phyloP scores from a whole-genome alignment of 352 stramenopile species.

The Thalassiosira mediterranea region DNA sequence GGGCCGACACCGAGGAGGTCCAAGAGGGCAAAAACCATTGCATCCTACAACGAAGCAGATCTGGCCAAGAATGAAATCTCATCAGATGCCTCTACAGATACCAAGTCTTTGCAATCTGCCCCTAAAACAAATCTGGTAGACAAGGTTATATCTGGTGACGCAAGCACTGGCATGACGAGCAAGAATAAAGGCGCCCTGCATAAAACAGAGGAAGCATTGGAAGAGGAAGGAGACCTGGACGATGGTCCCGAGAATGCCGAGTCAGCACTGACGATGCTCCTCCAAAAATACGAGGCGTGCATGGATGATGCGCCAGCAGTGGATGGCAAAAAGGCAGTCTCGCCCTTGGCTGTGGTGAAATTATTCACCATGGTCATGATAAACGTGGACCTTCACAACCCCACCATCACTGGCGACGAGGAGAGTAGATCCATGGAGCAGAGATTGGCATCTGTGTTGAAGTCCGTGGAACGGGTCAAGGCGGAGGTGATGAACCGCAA shows the following conservation, averaged over 20 bases:
- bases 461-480: conserved; percentile 26
- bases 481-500: conserved; percentile 37
- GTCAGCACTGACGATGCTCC: conserved; percentile 17
- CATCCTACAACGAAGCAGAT: conserved; percentile 21
- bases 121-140: background rate
- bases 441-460: conserved; percentile 18
- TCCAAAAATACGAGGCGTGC: conserved; percentile 23
- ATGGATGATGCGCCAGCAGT: background rate
- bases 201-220: too few relatives aligned
- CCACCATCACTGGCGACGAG: background rate
- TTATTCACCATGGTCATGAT: conserved; percentile 17
- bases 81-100: background rate
- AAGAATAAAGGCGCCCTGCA: too few relatives aligned
- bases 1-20: background rate
- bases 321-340: background rate
- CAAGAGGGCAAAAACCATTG: conserved; percentile 9
- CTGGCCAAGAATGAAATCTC: conserved; percentile 15
- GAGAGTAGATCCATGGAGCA: conserved; percentile 8
- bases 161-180: background rate
- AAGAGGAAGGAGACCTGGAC: background rate
- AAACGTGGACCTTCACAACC: conserved; percentile 13
- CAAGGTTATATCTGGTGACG: background rate
- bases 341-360: conserved; percentile 30
- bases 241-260: conserved; percentile 4
- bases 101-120: too few relatives aligned